Base-by-base conservation (phyloP, 2,329 filamentous ascomycete genomes). In the Apiospora pterosperma region DNA sequence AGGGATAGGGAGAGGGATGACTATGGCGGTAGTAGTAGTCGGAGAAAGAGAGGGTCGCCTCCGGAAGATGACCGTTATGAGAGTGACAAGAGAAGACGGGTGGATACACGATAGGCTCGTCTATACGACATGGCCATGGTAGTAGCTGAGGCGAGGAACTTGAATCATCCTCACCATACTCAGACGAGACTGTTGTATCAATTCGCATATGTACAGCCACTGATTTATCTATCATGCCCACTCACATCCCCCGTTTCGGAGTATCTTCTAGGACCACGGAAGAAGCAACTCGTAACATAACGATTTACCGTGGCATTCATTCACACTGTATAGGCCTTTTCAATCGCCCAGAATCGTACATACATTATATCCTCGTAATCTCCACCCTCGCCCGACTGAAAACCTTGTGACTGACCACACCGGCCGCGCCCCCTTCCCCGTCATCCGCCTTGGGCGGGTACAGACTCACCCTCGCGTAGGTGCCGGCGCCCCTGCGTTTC, bases 371-470 rank as follows among this genome's bases (percentile, higher is more conserved):
- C 80, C 87, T 90, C 41, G 91, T 86, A 74, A 99, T 91, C 77
- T 99, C 95, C 25, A 97, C 92, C 67, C 95, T 87, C 36, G 92
- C 90, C 66, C 96, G 84, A 67, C 95, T 89, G 77, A 91, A 97
- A 28, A 98, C 80, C 70, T 88, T 88, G 77, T 97, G 93, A 41
- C 85, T 83, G 58, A 94, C 79, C 74, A 91, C 82, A 12, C 82
- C 84, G 4, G 80, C 82, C 36, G 79, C 81, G 39, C 81, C 82
- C 36, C 80, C 81, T 67, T 90, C 88, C 39, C 86, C 83, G 0
- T 89, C 84, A 0, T 80, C 83, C 48, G 91, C 69, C 6, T 77
- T 77, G 16, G 90, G 87, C 2, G 92, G 88, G 68, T 92, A 85
- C 7, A 98, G 79, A 23, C 87, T 87, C 83, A 99, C 85, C 61